Evolutionary conservation across 495 filamentous ascomycete species (phyloP).

Genomic region (Penicillium robsamsonii): DNA sequence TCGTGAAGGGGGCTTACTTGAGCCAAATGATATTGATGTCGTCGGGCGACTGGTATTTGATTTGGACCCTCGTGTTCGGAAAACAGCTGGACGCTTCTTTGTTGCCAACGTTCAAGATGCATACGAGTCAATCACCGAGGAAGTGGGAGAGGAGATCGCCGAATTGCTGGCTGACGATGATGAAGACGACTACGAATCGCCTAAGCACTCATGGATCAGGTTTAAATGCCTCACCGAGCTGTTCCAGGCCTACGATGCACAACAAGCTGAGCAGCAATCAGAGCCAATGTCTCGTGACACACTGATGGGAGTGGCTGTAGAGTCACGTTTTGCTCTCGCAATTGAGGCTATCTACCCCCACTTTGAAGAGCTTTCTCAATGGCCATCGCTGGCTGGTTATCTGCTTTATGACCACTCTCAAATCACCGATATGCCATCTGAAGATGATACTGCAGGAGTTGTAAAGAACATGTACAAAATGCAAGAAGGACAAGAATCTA

Average conservation of each 20-base stretch:
- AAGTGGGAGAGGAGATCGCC: constrained; percentile 78
- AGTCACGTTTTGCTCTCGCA: constrained; percentile 82
- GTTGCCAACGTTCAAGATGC: constrained; percentile 78
- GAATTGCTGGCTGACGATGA: constrained; percentile 61
- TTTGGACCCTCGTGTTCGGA: constrained; percentile 74
- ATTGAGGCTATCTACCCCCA: constrained; percentile 81
- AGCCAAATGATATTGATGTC: constrained; percentile 84
- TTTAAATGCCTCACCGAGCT: constrained; percentile 86
- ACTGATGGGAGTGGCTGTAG: constrained; percentile 48
- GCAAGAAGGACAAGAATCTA: constrained; percentile 71
- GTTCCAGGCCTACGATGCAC: constrained; percentile 71
- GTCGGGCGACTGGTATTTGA: constrained; percentile 87
- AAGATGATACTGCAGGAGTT: constrained; percentile 52
- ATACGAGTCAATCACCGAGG: constrained; percentile 75
- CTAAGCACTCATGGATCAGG: constrained; percentile 80
- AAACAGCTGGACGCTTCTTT: constrained; percentile 87
- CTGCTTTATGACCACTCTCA: constrained; percentile 86
- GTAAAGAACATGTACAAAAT: constrained; percentile 69
- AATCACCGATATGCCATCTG: constrained; percentile 44
- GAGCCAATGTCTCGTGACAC: constrained; percentile 32
- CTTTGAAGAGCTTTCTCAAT: constrained; percentile 73
- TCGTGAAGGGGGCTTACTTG: constrained; percentile 79
- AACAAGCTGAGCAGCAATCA: constrained; percentile 47
- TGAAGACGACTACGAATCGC: constrained; percentile 70
- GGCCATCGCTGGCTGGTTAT: constrained; percentile 87